Conservation (phyloP, 2,329 filamentous ascomycete genomes). For the Pestalotiopsis sp. region DNA sequence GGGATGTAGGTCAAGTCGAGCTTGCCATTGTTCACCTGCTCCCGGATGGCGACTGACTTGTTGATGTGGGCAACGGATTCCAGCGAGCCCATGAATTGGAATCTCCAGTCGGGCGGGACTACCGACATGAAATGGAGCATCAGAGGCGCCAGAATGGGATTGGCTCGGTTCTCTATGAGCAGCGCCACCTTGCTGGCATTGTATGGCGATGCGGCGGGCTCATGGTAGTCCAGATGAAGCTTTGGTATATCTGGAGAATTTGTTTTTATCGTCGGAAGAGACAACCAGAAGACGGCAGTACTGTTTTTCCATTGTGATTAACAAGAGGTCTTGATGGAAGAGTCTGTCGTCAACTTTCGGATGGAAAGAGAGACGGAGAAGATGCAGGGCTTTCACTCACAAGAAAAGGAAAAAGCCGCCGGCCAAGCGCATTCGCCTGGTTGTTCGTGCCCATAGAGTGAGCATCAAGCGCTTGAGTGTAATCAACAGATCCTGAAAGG, state of each 20-base stretch:
- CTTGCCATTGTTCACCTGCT: conserved; percentile 44
- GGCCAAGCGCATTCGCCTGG: conserved; percentile 34
- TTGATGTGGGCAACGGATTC: conserved; percentile 48
- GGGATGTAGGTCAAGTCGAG: conserved; percentile 55
- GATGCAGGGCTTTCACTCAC: conserved; percentile 22
- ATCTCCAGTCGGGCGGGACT: conserved; percentile 58
- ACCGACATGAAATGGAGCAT: conserved; percentile 59
- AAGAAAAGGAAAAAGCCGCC: conserved; percentile 31
- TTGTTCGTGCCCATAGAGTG: conserved; percentile 34
- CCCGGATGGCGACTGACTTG: conserved; percentile 44
- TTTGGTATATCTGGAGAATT: conserved; percentile 14
- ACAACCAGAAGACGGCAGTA: conserved; percentile 11
- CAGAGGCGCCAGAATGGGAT: conserved; percentile 52
- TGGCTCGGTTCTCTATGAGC: conserved; percentile 54
- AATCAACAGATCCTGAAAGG: conserved; percentile 21
- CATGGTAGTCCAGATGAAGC: conserved; percentile 33
- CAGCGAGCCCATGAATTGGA: conserved; percentile 55
- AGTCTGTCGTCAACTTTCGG: not conserved
- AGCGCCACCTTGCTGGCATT: conserved; percentile 57
- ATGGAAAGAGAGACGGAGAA: not conserved
- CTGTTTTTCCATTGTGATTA: not conserved
- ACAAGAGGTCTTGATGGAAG: not conserved
- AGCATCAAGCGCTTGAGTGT: conserved; percentile 22
- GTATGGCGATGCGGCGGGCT: conserved; percentile 33
- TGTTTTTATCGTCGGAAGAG: conserved; percentile 12